Evolutionary conservation across 345 rosid species (phyloP).

Genomic region (Leavenworthia alabamica): DNA sequence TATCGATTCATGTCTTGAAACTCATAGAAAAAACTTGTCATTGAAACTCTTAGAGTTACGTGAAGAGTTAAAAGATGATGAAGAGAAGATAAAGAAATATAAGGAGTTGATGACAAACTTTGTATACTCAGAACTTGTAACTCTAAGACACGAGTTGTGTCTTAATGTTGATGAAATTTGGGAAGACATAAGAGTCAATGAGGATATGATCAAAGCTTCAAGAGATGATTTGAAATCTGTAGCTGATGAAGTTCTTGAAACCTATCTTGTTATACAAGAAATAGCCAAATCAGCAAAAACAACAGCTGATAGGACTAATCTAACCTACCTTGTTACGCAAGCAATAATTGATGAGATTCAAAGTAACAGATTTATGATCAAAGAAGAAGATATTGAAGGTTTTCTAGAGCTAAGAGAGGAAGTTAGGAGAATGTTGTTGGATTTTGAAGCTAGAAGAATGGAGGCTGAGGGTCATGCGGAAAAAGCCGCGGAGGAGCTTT

Average conservation of each 20-base stretch:
- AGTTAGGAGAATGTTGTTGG: background rate
- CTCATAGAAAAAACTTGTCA: background rate
- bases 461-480: background rate
- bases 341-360: background rate
- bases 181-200: background rate
- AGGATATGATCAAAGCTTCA: background rate
- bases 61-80: conserved; percentile 6
- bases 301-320: background rate
- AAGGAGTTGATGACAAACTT: background rate
- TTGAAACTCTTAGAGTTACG: background rate
- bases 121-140: background rate
- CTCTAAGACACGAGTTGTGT: background rate
- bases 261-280: conserved; percentile 3
- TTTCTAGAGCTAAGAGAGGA: background rate
- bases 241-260: background rate
- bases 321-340: background rate
- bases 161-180: background rate
- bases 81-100: background rate
- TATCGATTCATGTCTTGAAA: background rate
- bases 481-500: conserved; percentile 7
- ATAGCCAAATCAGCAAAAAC: background rate
- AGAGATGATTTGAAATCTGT: background rate
- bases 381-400: background rate
- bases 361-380: background rate
- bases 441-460: background rate